Base-by-base conservation (phyloP, 805 yeast species). In the Kodamaea jinghongensis region DNA sequence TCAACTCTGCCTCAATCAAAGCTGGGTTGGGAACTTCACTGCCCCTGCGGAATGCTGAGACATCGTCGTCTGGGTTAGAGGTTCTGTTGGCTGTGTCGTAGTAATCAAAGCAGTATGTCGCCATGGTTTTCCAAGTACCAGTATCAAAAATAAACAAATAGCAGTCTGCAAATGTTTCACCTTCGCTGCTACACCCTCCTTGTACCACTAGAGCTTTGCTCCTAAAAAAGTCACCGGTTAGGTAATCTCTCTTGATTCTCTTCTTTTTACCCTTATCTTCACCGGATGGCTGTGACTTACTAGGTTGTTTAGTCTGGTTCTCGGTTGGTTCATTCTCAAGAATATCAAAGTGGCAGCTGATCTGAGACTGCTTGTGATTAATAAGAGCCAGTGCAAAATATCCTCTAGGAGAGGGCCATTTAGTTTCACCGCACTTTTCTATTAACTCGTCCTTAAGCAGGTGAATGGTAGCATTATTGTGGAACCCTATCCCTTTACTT, bases 391-490 rank as follows among this genome's bases (percentile, higher is more conserved):
- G 52, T 0, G 73, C 73, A 46, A 60, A 65, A 46, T 49, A 67
- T 1, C 73, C 75, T 47, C 75, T 47, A 4, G 70, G 65, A 2
- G 54, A 38, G 0, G 75, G 75, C 56, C 63, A 51, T 4, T 30
- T n/a, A 4, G 31, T 42, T 4, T 39, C 42, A 9, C 38, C 46
- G 6, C 28, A 33, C 13, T 26, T 17, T 42, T 36, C 17, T 16
- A 22, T 23, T 38, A 13, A 26, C 9, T 30, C 45, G 32, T 17
- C 32, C 22, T 40, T 23, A 40, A 43, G 4, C 36, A 38, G 35
- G 25, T 44, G 45, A 3, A 58, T 46, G 13, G 52, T 31, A 1
- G 61, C 61, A 17, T 51, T 56, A 4, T 47, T 39, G n/a, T 52
- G 53, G 29, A 58, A 55, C 6, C 33, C 34, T 16, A 43, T 34